Conservation (phyloP, 768 basidiomycete species). For the Tulasnella calospora region DNA sequence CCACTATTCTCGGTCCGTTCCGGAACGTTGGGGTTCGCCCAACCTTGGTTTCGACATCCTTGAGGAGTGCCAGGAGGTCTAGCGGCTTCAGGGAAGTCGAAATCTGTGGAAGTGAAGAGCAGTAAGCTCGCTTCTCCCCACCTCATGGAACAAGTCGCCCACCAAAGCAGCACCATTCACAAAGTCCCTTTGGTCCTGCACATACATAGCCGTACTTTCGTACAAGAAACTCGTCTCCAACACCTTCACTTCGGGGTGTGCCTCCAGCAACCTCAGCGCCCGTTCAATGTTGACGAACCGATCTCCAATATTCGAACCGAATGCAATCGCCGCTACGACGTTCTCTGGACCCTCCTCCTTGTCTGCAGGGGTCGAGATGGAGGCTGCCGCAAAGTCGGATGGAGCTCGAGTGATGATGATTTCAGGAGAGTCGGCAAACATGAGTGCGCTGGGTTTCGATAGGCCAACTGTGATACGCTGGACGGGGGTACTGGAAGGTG, state of each 20-base stretch:
- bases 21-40: slow-evolving; percentile 74
- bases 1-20: slow-evolving; percentile 85
- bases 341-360: background rate
- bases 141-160: slow-evolving; percentile 40
- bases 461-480: slow-evolving; percentile 48
- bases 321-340: slow-evolving; percentile 56
- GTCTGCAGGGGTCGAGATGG: background rate
- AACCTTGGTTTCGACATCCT: slow-evolving; percentile 64
- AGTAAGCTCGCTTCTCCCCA: slow-evolving; percentile 29
- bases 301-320: slow-evolving; percentile 91
- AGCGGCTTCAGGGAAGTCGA: slow-evolving; percentile 63
- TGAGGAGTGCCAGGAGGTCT: slow-evolving; percentile 58
- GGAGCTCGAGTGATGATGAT: slow-evolving; percentile 51
- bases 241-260: slow-evolving; percentile 44
- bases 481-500: slow-evolving; percentile 32
- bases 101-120: slow-evolving; percentile 48
- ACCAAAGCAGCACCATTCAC: slow-evolving; percentile 90
- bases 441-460: slow-evolving; percentile 67
- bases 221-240: slow-evolving; percentile 85
- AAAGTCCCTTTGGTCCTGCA: slow-evolving; percentile 81
- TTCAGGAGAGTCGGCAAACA: slow-evolving; percentile 60
- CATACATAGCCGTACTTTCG: slow-evolving; percentile 94
- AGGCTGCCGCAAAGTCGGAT: slow-evolving; percentile 27
- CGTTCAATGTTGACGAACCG: slow-evolving; percentile 73
- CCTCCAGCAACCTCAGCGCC: slow-evolving; percentile 68